Percentiles rank a stretch among this genome's conserved stretches.
Evolutionary conservation across 768 basidiomycete genomes (phyloP).

Genomic region (Auricularia auricula-judae): DNA sequence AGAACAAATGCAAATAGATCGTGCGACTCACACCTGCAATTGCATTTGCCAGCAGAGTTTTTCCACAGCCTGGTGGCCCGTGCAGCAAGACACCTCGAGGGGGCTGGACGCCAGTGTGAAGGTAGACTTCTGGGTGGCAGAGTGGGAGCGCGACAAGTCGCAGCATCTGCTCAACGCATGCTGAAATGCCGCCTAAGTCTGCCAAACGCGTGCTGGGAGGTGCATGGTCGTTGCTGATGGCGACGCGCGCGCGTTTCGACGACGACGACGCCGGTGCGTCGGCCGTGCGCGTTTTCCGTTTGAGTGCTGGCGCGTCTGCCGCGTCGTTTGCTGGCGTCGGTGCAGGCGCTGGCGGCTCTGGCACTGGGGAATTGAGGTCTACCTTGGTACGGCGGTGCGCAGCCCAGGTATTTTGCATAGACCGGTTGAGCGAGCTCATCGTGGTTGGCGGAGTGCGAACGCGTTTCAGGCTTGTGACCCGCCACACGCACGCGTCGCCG

Average conservation of each 20-base stretch:
- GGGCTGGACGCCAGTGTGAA: conserved; percentile 85
- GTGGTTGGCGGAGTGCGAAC: background rate
- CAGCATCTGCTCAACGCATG: conserved; percentile 83
- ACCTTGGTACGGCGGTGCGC: conserved; percentile 51
- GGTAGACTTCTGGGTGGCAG: conserved; percentile 89
- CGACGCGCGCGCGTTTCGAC: conserved; percentile 37
- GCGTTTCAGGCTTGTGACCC: background rate
- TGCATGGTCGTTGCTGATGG: conserved; percentile 48
- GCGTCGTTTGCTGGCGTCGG: background rate
- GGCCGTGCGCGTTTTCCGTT: conserved; percentile 48
- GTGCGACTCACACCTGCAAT: conserved; percentile 72
- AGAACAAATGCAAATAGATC: background rate
- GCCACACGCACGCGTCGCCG: background rate
- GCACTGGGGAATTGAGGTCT: conserved; percentile 43
- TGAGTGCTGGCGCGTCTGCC: conserved; percentile 25
- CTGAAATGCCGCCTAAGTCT: conserved; percentile 79
- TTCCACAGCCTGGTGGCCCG: conserved; percentile 95
- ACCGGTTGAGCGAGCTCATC: conserved; percentile 43
- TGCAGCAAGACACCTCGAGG: conserved; percentile 88
- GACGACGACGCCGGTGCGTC: conserved; percentile 30
- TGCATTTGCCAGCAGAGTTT: conserved; percentile 88
- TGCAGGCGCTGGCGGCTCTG: conserved; percentile 10
- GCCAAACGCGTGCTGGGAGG: conserved; percentile 70
- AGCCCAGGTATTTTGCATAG: conserved; percentile 74
- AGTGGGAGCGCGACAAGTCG: conserved; percentile 96